phyloP scores from a whole-genome alignment of 179 eudicot genomes.

The Beta macrorhiza region DNA sequence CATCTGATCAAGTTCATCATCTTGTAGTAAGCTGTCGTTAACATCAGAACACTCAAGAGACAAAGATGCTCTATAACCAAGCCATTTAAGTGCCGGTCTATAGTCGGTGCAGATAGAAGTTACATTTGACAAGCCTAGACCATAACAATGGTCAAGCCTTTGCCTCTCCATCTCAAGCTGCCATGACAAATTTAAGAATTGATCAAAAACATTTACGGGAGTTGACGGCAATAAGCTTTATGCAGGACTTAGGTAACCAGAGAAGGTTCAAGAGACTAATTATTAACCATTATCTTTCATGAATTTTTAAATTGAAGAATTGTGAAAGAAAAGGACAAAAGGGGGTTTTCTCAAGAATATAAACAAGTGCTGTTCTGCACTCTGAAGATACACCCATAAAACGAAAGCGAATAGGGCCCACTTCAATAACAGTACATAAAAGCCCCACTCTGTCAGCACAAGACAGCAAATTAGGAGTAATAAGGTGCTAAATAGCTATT shows the following conservation, averaged over 20 bases:
- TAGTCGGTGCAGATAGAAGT: constrained; percentile 60
- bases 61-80: constrained; percentile 47
- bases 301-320: background rate
- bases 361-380: background rate
- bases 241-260: background rate
- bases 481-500: background rate
- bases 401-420: background rate
- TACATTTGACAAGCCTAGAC: constrained; percentile 38
- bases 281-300: background rate
- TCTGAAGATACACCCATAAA: background rate
- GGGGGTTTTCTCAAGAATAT: background rate
- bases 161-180: constrained; percentile 66
- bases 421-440: background rate
- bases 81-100: constrained; percentile 80
- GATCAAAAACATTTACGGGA: constrained; percentile 10
- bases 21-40: constrained; percentile 15
- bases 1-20: constrained; percentile 25
- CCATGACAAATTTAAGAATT: constrained; percentile 30
- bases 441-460: background rate
- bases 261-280: background rate
- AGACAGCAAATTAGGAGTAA: background rate
- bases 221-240: constrained; percentile 1
- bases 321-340: background rate
- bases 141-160: constrained; percentile 35
- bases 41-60: constrained; percentile 24